Conservation (phyloP, 805 yeast species). For the Metschnikowia aberdeeniae region DNA sequence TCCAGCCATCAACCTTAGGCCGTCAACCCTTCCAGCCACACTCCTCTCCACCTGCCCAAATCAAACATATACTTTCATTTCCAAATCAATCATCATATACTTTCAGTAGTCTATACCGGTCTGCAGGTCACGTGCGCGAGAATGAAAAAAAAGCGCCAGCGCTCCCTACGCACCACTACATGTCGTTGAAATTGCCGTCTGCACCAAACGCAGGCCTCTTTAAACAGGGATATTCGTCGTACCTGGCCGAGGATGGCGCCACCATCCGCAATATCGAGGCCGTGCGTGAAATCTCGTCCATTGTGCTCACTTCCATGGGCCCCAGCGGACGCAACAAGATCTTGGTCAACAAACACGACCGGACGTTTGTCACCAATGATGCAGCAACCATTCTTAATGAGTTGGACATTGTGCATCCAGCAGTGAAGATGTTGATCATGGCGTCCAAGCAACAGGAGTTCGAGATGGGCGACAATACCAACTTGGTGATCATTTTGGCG, state of each 20-base stretch:
- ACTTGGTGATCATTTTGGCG: conserved; percentile 84
- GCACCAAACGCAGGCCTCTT: conserved; percentile 93
- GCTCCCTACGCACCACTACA: conserved; percentile 20
- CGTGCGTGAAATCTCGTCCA: conserved; percentile 84
- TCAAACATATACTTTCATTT: too few species aligned
- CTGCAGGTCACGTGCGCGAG: conserved; percentile 1
- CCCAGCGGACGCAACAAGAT: conserved; percentile 97
- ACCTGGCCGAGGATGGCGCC: conserved; percentile 90
- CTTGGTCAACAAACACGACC: conserved; percentile 82
- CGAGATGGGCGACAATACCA: conserved; percentile 97
- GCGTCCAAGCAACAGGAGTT: conserved; percentile 95
- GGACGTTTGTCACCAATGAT: conserved; percentile 87
- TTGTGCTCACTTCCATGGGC: conserved; percentile 92
- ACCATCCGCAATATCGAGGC: conserved; percentile 90
- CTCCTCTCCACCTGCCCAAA: too few species aligned
- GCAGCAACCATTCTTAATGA: conserved; percentile 97
- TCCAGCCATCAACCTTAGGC: too few species aligned
- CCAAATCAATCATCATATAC: too few species aligned
- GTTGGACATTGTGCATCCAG: conserved; percentile 93
- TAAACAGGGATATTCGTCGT: conserved; percentile 90
- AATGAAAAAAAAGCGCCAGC: background rate
- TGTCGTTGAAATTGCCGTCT: conserved; percentile 88
- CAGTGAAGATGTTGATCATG: conserved; percentile 92
- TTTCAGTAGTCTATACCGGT: too few species aligned
- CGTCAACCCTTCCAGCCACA: too few species aligned